phyloP scores from a whole-genome alignment of 345 rosid genomes.

The Ceriops zippeliana region DNA sequence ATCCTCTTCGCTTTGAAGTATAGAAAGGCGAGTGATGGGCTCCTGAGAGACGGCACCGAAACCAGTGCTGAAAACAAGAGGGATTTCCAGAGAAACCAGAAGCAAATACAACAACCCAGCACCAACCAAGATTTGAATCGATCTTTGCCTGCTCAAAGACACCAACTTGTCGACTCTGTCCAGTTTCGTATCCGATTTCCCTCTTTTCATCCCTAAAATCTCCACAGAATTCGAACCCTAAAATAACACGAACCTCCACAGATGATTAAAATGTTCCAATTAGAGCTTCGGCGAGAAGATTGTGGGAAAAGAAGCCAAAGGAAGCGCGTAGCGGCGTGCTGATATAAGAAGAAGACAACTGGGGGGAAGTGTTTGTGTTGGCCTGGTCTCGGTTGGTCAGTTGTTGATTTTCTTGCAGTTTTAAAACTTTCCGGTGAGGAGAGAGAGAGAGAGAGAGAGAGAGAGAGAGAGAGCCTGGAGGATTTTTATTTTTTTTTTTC shows the following conservation, averaged over 20 bases:
- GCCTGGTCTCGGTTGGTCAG: no score
- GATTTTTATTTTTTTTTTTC: no score
- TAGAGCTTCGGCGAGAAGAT: no score
- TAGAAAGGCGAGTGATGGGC: conserved; percentile 36
- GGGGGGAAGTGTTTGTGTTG: no score
- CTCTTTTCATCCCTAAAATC: conserved; percentile 46
- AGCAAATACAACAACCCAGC: conserved; percentile 54
- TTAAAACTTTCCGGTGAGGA: not conserved
- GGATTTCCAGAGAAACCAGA: conserved; percentile 75
- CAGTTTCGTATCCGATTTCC: conserved; percentile 40
- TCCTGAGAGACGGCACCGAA: conserved; percentile 46
- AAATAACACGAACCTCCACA: no score
- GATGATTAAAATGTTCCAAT: no score
- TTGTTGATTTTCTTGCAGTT: no score
- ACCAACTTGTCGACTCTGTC: conserved; percentile 42
- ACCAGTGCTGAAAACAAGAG: conserved; percentile 60
- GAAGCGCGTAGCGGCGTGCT: not conserved
- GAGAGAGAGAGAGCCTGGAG: not conserved
- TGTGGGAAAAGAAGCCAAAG: not conserved
- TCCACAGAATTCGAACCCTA: no score
- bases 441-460: not conserved
- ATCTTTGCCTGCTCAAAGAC: conserved; percentile 57
- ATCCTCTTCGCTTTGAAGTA: conserved; percentile 52
- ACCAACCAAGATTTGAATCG: conserved; percentile 58
- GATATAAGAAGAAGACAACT: not conserved